Percentiles rank a stretch among this genome's conserved stretches.
phyloP scores from a whole-genome alignment of 352 stramenopile species.

The Phytophthora ohioensis region DNA sequence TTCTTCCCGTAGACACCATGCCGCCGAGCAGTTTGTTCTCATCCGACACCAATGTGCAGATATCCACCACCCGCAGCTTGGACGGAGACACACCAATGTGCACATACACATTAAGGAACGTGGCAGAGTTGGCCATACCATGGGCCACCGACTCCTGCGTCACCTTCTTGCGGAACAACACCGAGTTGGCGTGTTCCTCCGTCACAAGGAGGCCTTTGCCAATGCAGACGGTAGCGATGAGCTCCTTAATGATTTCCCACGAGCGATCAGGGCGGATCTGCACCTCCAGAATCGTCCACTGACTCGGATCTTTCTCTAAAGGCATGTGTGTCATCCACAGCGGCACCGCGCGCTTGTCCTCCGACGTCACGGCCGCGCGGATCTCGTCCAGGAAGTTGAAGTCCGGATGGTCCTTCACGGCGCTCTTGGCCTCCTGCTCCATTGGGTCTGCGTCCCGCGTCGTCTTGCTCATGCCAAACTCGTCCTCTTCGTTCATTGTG shows the following conservation, averaged over 20 bases:
- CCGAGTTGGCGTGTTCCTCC: slow-evolving; percentile 59
- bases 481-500: slow-evolving; percentile 64
- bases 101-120: slow-evolving; percentile 81
- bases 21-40: slow-evolving; percentile 76
- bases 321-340: slow-evolving; percentile 67
- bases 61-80: slow-evolving; percentile 79
- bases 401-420: slow-evolving; percentile 75
- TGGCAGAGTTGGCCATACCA: slow-evolving; percentile 70
- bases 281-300: slow-evolving; percentile 79
- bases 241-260: slow-evolving; percentile 83
- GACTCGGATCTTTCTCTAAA: slow-evolving; percentile 65
- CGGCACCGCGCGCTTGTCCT: slow-evolving; percentile 48
- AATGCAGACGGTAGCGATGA: slow-evolving; percentile 82
- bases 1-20: slow-evolving; percentile 52
- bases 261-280: slow-evolving; percentile 74
- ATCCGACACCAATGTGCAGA: slow-evolving; percentile 69
- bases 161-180: slow-evolving; percentile 81
- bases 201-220: slow-evolving; percentile 71
- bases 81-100: slow-evolving; percentile 77
- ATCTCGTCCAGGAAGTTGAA: slow-evolving; percentile 68
- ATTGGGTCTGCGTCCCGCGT: slow-evolving; percentile 72
- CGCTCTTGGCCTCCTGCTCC: slow-evolving; percentile 58
- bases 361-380: slow-evolving; percentile 33
- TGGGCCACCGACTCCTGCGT: slow-evolving; percentile 66
- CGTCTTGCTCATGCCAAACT: slow-evolving; percentile 77